Conservation (phyloP, 148 eudicot genomes). For the Salicornia ramosissima region DNA sequence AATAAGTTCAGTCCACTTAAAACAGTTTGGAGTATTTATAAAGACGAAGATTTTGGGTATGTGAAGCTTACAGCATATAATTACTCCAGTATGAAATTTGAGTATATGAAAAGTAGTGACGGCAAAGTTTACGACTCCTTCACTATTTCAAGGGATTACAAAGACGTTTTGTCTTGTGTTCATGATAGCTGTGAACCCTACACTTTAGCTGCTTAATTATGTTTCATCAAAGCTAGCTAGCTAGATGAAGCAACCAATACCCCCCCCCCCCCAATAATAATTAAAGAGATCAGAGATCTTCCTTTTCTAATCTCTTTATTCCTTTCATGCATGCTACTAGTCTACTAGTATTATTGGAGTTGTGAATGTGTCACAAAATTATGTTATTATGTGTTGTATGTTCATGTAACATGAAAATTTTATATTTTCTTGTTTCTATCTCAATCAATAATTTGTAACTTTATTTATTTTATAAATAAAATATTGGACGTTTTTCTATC, state of each 20-base stretch:
- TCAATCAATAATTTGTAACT: no score
- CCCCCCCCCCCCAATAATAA: not conserved
- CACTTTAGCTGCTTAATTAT: constrained; percentile 8
- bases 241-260: constrained; percentile 5
- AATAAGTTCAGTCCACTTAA: constrained; percentile 40
- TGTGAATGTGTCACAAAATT: no score
- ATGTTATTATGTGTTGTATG: no score
- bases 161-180: constrained; percentile 27
- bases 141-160: constrained; percentile 28
- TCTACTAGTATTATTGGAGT: no score
- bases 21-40: constrained; percentile 60
- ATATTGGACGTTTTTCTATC: no score
- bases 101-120: constrained; percentile 55
- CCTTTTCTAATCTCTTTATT: no score
- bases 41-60: constrained; percentile 65
- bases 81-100: constrained; percentile 59
- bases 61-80: constrained; percentile 79
- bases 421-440: no score
- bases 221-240: not conserved
- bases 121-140: constrained; percentile 28
- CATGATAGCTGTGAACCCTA: constrained; percentile 28
- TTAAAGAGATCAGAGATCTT: not conserved
- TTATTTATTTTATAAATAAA: no score
- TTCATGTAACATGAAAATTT: no score
- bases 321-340: no score